Conservation (phyloP, 176 grass and related monocot species). For the Oropetium thomaeum region DNA sequence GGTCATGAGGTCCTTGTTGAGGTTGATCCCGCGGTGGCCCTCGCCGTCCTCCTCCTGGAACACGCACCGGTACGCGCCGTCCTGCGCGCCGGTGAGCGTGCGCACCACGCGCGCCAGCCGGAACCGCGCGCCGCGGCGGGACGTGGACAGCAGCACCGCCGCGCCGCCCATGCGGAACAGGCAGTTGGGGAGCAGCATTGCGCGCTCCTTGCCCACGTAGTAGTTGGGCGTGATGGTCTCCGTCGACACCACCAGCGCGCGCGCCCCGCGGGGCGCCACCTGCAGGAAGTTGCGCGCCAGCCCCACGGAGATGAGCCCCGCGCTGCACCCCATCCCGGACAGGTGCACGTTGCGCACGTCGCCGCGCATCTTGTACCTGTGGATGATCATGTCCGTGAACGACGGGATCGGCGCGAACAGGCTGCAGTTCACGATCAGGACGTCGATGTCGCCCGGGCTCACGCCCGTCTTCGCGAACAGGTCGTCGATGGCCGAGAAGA, state of each 20-base stretch:
- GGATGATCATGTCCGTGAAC: conserved; percentile 65
- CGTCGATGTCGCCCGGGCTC: conserved; percentile 36
- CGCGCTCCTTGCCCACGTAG: conserved; percentile 75
- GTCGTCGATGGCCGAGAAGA: conserved; percentile 70
- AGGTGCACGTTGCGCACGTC: conserved; percentile 67
- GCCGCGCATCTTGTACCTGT: conserved; percentile 49
- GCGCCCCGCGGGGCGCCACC: conserved; percentile 29
- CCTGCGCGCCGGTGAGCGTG: conserved; percentile 61
- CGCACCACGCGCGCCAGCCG: conserved; percentile 64
- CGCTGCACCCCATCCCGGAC: conserved; percentile 75
- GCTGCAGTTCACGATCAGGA: conserved; percentile 73
- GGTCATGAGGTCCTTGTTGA: conserved; percentile 74
- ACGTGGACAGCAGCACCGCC: conserved; percentile 58
- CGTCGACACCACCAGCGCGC: conserved; percentile 67
- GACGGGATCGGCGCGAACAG: conserved; percentile 63
- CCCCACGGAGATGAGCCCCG: conserved; percentile 51
- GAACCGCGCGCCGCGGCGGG: conserved; percentile 40
- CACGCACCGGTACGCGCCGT: conserved; percentile 67
- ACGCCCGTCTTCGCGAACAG: conserved; percentile 53
- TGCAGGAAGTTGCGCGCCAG: conserved; percentile 53
- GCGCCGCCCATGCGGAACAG: conserved; percentile 77
- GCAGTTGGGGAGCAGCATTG: conserved; percentile 82
- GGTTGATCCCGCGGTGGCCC: conserved; percentile 58
- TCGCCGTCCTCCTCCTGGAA: conserved; percentile 76
- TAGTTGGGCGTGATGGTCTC: conserved; percentile 87